Evolutionary conservation across 768 basidiomycete species (phyloP).

Genomic region (Multifurca ochricompacta): DNA sequence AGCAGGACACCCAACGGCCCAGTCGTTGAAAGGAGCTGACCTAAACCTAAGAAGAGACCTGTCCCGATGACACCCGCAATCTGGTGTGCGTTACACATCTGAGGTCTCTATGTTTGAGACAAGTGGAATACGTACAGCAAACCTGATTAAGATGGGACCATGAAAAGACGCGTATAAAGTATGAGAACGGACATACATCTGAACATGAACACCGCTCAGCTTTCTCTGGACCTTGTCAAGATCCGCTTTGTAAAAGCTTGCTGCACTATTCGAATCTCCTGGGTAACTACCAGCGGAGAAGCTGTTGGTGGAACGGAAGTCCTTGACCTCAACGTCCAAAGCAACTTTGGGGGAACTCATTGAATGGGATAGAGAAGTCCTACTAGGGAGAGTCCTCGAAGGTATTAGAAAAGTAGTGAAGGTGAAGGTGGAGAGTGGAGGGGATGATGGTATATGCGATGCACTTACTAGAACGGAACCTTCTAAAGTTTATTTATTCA

Average conservation of each 20-base stretch:
- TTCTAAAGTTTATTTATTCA: background rate
- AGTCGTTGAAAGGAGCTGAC: conserved; percentile 24
- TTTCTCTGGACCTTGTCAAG: conserved; percentile 15
- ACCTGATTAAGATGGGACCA: conserved; percentile 1
- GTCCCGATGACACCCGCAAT: conserved; percentile 29
- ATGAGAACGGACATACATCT: conserved; percentile 11
- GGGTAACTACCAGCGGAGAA: background rate
- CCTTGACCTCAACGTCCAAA: background rate
- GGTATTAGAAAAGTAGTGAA: too few relatives aligned
- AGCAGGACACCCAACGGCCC: conserved; percentile 28
- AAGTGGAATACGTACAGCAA: conserved; percentile 8
- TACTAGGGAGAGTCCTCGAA: background rate
- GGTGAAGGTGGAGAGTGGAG: too few relatives aligned
- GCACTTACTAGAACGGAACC: background rate
- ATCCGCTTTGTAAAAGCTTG: conserved; percentile 11
- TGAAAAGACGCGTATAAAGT: background rate
- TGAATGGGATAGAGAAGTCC: background rate
- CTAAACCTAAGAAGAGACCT: conserved; percentile 28
- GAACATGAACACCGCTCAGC: conserved; percentile 14
- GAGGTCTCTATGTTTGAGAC: background rate
- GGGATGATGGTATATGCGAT: background rate
- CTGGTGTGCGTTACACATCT: background rate
- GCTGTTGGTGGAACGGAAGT: background rate
- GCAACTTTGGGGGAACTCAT: background rate
- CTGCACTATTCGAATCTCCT: background rate